These are phyloP conservation scores for Endothia cerciana DNA, from an alignment of 2,329 filamentous ascomycete genomes.

Conservation along the genomic window DNA sequence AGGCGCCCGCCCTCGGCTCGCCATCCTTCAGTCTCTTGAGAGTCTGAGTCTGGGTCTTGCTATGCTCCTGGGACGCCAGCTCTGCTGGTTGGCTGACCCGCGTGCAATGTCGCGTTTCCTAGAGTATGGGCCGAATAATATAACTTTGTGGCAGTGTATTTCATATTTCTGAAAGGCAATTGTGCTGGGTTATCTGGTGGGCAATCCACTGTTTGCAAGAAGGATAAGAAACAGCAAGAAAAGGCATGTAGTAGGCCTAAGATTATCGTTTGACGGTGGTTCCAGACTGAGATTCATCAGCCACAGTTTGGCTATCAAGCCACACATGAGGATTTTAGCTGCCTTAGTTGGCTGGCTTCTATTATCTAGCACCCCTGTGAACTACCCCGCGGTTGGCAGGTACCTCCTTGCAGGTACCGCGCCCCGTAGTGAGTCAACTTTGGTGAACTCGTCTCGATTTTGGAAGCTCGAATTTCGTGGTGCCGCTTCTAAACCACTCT, in stretches of 20 bases:
- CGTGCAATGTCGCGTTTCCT: not conserved
- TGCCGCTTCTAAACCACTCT: conserved; percentile 8
- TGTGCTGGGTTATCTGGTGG: not conserved
- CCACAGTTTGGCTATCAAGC: not conserved
- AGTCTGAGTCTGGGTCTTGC: not conserved
- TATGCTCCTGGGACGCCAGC: not conserved
- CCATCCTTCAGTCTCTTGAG: not conserved
- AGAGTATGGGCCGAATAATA: no score
- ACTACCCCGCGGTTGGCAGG: conserved; percentile 15
- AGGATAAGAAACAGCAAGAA: not conserved
- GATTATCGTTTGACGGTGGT: not conserved
- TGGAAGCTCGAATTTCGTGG: not conserved
- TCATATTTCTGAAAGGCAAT: not conserved
- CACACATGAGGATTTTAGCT: not conserved
- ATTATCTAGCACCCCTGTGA: not conserved
- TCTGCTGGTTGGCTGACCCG: not conserved
- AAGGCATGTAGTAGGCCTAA: not conserved
- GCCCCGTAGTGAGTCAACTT: conserved; percentile 18
- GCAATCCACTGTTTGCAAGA: not conserved
- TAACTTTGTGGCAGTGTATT: no score
- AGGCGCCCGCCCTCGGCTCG: not conserved
- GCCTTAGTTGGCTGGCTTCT: not conserved
- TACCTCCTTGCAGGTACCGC: conserved; percentile 3
- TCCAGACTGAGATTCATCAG: not conserved
- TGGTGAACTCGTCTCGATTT: not conserved